Evolutionary conservation across 139 green algal genomes (phyloP).

Genomic region (Desmodesmus armatus): DNA sequence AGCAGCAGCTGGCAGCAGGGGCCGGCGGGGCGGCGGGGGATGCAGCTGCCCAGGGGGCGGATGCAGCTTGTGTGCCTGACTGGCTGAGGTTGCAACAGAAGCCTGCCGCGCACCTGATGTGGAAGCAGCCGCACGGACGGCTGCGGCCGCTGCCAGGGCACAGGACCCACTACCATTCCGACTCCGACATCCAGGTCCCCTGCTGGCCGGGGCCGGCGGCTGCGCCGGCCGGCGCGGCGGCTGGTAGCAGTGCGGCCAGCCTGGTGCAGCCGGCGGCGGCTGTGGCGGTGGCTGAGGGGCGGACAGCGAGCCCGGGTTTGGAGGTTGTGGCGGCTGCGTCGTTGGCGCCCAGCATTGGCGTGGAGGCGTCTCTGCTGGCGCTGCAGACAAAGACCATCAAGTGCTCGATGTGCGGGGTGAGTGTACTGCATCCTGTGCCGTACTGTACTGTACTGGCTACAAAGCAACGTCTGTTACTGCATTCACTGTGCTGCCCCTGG

Average conservation of each 20-base stretch:
- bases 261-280: neutral
- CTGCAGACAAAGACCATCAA: constrained; percentile 30
- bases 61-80: no score
- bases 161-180: constrained; percentile 16
- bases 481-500: no score
- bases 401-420: constrained; percentile 23
- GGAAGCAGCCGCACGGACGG: neutral
- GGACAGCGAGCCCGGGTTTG: neutral
- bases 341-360: no score
- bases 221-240: no score
- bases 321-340: neutral
- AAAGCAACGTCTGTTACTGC: no score
- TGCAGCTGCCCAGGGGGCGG: neutral
- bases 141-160: constrained; percentile 14
- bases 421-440: neutral
- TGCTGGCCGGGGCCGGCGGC: no score
- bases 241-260: constrained; percentile 2
- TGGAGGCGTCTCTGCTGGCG: no score
- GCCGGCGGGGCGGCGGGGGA: neutral
- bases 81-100: neutral
- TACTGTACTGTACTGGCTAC: neutral
- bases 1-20: neutral
- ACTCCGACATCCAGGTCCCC: no score
- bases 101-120: neutral
- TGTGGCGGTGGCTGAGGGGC: neutral